Base-by-base conservation (phyloP, 78 protist species). In the Thecamonas trahens region DNA sequence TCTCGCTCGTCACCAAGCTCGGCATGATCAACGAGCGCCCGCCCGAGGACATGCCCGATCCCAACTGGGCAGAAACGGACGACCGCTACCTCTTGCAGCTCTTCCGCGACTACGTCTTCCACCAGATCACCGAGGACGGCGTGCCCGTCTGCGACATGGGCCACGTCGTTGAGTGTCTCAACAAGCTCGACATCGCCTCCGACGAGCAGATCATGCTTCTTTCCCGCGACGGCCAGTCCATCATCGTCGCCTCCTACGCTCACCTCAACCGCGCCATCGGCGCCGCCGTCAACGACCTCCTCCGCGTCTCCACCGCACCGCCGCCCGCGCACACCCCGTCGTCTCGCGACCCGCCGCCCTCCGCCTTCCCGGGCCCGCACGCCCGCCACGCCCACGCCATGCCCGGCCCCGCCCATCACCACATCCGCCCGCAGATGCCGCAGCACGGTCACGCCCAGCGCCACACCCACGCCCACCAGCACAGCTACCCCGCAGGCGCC, bases 31-130 rank as follows among this genome's bases (percentile, higher is more conserved):
- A 72, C 45, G 90, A 84, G 72, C 73, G 87, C 8, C 85, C 62
- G 18, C 11, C 86, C 20, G 73, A 68, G 35, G 26, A 15, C 52
- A 44, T 63, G 66, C 42, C n/a, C 47, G 65, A 61, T 63, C 59
- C 88, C 26, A 29, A 69, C 13, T 88, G 93, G 93, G 55, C 93
- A 0, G 87, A 83, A 67, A 83, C 83, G n/a, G 93, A 85, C 26
- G 89, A 84, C 26, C 67, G 89, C 2, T 79, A 89, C 28, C 73
- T 84, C 54, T 58, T 89, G 31, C 79, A 84, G 59, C 47, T 89
- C 57, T 84, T 89, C 63, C 67, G 94, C 40, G 89, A 83, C 70
- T 84, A 76, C 47, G 77, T 82, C n/a, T 89, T 89, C 57, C 94
- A 89, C 77, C 88, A 89, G 71, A 57, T 76, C 49, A 61, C 65